Base-by-base conservation (phyloP, 2,329 filamentous ascomycete genomes). In the Trichoderma atrobrunneum region DNA sequence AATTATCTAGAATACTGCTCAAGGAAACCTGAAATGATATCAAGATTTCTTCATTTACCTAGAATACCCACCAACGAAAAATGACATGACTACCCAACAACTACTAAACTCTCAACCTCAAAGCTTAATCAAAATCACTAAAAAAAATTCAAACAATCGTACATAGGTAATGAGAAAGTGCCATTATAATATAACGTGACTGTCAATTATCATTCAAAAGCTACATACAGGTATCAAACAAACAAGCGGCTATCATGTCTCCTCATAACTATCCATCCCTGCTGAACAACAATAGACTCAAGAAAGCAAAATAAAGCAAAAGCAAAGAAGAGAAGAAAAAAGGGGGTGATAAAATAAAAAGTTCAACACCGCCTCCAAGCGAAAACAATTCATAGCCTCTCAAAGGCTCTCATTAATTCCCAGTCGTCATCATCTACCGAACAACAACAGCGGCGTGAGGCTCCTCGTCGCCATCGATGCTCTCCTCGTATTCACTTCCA, bases 401-500 rank as follows among this genome's bases (percentile, higher is more conserved):
- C 12, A 48, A 26, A 57, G 30, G 54, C 39, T n/a, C 48, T 60
- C 59, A 51, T 59, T 24, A 64, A 39, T 39, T 43, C 43, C 68
- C 34, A 56, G 28, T 32, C 18, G 14, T 71, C 48, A 24, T 59
- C 24, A 7, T 30, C 51, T 64, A 63, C 7, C 68, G 43, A 57
- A 63, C 60, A 43, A 71, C 68, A 26, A 71, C 68, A 2, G 60
- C 48, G 12, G 68, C 68, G 8, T 71, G 68, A 5, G 67, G 67
- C 30, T 70, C 67, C 14, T 70, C 67, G 16, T 70, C 67, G 39
- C 67, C 67, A 59, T 70, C 67, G 18, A 70, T 62, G 39, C 67
- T 70, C 28, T 70, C 67, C 57, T 70, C 61, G 18, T 71, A 71
- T 71, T 87, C 84, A 73, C 85, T 87, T 32, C 79, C 81, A 30